Conservation (phyloP, 225 moss, liverwort and hornwort species). For the Polytrichum formosum region DNA sequence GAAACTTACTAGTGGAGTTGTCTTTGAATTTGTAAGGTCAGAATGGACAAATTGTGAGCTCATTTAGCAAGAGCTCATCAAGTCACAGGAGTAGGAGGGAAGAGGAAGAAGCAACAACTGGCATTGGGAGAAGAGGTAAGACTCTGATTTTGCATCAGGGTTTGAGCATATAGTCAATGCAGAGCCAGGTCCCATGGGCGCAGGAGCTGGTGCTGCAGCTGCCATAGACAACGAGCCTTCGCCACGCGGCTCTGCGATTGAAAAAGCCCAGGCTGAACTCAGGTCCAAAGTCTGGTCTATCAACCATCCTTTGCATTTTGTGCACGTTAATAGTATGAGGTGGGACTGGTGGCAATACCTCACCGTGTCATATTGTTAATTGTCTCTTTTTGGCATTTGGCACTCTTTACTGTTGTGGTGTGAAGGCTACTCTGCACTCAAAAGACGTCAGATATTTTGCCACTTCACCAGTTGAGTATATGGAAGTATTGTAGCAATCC, state of each 20-base stretch:
- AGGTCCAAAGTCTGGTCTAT: conserved; percentile 44
- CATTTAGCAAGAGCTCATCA: conserved; percentile 14
- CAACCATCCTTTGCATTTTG: conserved; percentile 5
- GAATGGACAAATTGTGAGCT: conserved; percentile 9
- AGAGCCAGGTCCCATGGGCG: conserved; percentile 99
- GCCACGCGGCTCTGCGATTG: conserved; percentile 70
- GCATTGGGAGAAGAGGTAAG: conserved; percentile 32
- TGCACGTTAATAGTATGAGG: background rate
- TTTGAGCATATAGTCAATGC: conserved; percentile 75
- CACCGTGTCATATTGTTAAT: too few species aligned
- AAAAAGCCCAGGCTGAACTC: conserved; percentile 84
- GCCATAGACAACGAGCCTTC: conserved; percentile 87
- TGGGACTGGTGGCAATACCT: conserved; percentile 5
- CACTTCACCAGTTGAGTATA: too few species aligned
- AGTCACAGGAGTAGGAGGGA: conserved; percentile 3
- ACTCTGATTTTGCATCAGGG: conserved; percentile 77
- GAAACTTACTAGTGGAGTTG: conserved; percentile 5
- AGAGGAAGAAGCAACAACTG: conserved; percentile 29
- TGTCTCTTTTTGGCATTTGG: conserved; percentile 19
- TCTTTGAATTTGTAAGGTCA: conserved; percentile 12
- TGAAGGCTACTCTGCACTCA: background rate
- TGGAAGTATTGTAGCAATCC: too few species aligned
- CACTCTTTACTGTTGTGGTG: background rate
- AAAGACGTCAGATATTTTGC: too few species aligned
- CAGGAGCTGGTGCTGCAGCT: conserved; percentile 98